Base-by-base conservation (phyloP, 225 moss, liverwort and hornwort genomes). In the Lunularia cruciata region DNA sequence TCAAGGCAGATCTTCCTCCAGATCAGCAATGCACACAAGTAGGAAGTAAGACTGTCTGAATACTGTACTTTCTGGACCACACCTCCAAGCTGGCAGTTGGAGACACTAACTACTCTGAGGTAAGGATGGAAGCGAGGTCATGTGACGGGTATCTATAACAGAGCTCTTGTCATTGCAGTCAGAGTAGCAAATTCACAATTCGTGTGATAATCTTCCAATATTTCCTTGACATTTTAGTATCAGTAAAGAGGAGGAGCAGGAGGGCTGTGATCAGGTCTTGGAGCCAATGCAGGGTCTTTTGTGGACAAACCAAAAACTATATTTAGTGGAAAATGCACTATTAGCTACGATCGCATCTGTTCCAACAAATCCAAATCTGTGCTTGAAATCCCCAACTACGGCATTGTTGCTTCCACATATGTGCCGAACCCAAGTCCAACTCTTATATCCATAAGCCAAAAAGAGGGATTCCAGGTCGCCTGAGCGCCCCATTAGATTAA, bases 401-500 rank as follows among this genome's bases (percentile, higher is more conserved):
- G 69, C 57, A 69, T 47, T 60, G 35, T 71, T 47, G 60, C 71
- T 71, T 71, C 71, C 71, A 60, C 53, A 60, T 45, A 27, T 35
- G 42, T 71, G 71, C 71, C 71, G 48, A 35, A 60, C 59, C 59
- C 71, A 60, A 31, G 59, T 34, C 70, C 70, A 58, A 70, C 57
- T 57, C 71, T 61, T 47, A 71, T 67, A 83, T 82, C 67, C 85
- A 83, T 69, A 70, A 83, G 83, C 72, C 75, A 69, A 76, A 79
- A 51, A 76, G 66, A 72, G 67, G 76, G 71, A 77, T 83, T 84
- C 87, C 74, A 78, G 78, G 72, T 75, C 77, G 75, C 84, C 83
- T 77, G 69, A 48, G 79, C 69, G 78, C 72, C 87, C 90, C 83
- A 77, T 79, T 84, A 87, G 64, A 85, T 77, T 82, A 87, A 86